A percentile compares a stretch with the other conserved stretches of the same genome.
These are phyloP conservation scores for Decorospora gaudefroyi DNA, from an alignment of 2,329 filamentous ascomycete species.

Conservation along the genomic window DNA sequence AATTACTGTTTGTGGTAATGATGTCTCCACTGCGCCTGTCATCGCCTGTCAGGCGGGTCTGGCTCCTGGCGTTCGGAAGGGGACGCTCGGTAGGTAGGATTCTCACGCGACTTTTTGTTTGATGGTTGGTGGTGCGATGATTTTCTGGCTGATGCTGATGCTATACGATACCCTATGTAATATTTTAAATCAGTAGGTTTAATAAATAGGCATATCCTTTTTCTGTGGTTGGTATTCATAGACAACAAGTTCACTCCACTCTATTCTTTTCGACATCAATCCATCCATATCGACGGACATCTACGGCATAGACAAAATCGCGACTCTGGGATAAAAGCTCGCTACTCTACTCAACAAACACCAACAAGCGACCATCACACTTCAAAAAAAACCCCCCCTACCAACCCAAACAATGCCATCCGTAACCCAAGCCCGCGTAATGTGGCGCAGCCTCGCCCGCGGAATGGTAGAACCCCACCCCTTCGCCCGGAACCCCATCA, in stretches of 20 bases:
- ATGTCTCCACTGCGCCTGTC: neutral
- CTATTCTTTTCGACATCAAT: neutral
- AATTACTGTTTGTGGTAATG: neutral
- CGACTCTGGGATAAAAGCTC: no score
- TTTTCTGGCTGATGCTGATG: neutral
- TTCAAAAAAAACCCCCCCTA: neutral
- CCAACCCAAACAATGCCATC: slow-evolving; percentile 33
- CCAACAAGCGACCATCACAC: neutral
- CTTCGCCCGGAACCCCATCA: slow-evolving; percentile 38
- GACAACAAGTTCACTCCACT: neutral
- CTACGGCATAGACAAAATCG: neutral
- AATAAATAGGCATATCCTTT: neutral
- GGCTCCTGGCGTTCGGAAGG: slow-evolving; percentile 8
- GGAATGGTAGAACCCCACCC: slow-evolving; percentile 46
- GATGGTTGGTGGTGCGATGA: slow-evolving; percentile 10
- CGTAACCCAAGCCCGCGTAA: slow-evolving; percentile 35
- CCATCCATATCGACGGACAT: no score
- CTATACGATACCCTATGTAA: no score
- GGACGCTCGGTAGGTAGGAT: neutral
- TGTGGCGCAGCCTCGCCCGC: slow-evolving; percentile 40
- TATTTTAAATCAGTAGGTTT: no score
- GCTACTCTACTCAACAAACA: no score
- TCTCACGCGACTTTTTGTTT: slow-evolving; percentile 3
- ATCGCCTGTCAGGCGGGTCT: slow-evolving; percentile 4
- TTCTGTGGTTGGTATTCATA: neutral